Evolutionary conservation across 2,329 filamentous ascomycete genomes (phyloP).

Genomic region (Tolypocladium ophioglossoides): DNA sequence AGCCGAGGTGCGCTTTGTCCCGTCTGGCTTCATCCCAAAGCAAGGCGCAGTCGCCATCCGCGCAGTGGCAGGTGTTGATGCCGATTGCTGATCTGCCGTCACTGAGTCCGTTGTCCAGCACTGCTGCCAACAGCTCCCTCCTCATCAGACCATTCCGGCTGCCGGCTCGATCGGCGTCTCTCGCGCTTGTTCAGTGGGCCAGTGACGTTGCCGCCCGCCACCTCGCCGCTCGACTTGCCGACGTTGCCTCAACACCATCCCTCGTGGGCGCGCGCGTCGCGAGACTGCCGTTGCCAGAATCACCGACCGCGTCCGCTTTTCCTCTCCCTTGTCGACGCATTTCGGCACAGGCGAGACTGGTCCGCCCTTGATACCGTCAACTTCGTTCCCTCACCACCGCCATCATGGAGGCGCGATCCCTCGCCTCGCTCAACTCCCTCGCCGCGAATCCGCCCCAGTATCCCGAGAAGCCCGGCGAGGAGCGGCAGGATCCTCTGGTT

Average conservation of each 20-base stretch:
- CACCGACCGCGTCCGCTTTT: too few relatives aligned
- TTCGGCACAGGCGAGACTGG: background rate
- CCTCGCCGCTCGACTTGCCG: background rate
- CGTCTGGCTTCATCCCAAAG: too few relatives aligned
- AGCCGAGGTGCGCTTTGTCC: background rate
- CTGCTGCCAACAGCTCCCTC: background rate
- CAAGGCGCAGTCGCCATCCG: too few relatives aligned
- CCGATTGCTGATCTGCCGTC: too few relatives aligned
- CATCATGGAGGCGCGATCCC: constrained; percentile 66
- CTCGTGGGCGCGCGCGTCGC: too few relatives aligned
- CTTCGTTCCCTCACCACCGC: background rate
- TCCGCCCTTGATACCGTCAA: background rate
- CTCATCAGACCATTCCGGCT: background rate
- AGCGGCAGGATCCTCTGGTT: constrained; percentile 58
- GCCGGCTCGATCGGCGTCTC: background rate
- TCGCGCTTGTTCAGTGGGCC: background rate
- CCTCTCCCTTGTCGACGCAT: too few relatives aligned
- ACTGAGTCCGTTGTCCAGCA: too few relatives aligned
- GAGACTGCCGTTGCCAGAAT: too few relatives aligned
- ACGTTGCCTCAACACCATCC: background rate
- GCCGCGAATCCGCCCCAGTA: constrained; percentile 82
- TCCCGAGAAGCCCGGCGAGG: constrained; percentile 63
- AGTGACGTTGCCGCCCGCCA: background rate
- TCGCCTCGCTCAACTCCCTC: constrained; percentile 68
- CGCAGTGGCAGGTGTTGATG: too few relatives aligned